Percentiles rank a stretch among this genome's conserved stretches.
These are phyloP conservation scores for Apium graveolens DNA, from an alignment of 129 eudicot species.

Conservation along the genomic window DNA sequence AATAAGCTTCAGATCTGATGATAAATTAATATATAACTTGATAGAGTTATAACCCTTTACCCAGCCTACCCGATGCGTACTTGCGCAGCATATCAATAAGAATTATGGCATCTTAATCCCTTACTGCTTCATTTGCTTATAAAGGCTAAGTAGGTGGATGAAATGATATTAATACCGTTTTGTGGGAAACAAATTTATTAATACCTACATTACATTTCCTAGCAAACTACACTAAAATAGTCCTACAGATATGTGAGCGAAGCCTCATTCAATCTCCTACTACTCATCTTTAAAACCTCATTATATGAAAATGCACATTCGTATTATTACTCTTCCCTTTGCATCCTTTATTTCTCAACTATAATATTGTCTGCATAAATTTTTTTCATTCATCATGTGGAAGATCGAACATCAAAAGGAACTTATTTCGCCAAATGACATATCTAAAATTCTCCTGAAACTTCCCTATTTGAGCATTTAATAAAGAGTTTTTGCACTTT, in stretches of 20 bases:
- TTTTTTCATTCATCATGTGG: background rate
- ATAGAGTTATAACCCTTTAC: background rate
- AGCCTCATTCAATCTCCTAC: background rate
- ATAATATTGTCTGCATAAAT: background rate
- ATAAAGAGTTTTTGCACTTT: background rate
- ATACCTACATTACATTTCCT: background rate
- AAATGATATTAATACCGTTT: background rate
- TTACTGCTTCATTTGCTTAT: background rate
- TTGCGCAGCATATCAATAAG: background rate
- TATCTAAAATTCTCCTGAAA: background rate
- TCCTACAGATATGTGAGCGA: background rate
- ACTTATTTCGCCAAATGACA: background rate
- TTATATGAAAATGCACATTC: background rate
- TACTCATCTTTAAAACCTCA: background rate
- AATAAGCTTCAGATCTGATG: background rate
- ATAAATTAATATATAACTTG: background rate
- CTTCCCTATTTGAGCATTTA: background rate
- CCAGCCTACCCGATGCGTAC: background rate
- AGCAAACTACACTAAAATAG: background rate
- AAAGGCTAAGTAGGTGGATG: background rate
- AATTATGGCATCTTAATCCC: background rate
- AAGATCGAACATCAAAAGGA: background rate
- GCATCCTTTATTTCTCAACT: background rate
- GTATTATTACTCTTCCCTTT: background rate
- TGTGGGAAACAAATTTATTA: background rate